A percentile compares a stretch with the other conserved stretches of the same genome.
Conservation (phyloP, 108 stramenopile species). For the Conticribra weissflogii region DNA sequence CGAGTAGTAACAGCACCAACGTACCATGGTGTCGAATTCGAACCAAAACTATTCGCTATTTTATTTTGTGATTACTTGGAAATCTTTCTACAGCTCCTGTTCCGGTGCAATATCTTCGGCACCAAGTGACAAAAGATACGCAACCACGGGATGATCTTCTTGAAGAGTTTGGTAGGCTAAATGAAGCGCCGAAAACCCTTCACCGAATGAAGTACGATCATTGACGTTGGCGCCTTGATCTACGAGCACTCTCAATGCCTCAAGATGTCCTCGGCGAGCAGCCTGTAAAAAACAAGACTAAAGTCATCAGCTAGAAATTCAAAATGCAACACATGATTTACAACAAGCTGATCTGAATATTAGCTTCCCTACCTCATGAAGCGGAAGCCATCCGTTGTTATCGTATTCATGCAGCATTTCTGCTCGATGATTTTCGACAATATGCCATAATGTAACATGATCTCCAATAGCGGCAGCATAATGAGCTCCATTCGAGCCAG, state of each 20-base stretch:
- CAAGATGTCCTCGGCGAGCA: slow-evolving; percentile 31
- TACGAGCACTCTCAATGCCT: slow-evolving; percentile 22
- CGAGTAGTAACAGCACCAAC: too few relatives aligned
- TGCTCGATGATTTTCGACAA: slow-evolving; percentile 25
- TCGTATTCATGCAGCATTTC: slow-evolving; percentile 29
- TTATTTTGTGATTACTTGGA: too few relatives aligned
- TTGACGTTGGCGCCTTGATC: slow-evolving; percentile 41
- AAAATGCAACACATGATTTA: background rate
- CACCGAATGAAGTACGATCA: slow-evolving; percentile 59
- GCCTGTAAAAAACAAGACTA: background rate
- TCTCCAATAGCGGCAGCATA: slow-evolving; percentile 30
- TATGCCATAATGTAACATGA: slow-evolving; percentile 25
- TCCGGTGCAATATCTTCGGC: slow-evolving; percentile 1
- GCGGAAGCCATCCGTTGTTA: slow-evolving; percentile 33
- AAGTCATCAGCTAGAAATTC: background rate
- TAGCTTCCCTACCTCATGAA: slow-evolving; percentile 47
- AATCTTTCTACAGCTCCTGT: background rate
- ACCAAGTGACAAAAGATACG: background rate
- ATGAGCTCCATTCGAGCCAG: slow-evolving; percentile 32
- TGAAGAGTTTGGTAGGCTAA: background rate
- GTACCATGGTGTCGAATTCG: too few relatives aligned
- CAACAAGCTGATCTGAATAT: background rate
- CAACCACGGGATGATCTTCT: background rate
- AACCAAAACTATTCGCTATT: too few relatives aligned
- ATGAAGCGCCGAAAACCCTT: background rate